phyloP scores from a whole-genome alignment of 768 basidiomycete genomes.

The Boletus pseudopeckii region DNA sequence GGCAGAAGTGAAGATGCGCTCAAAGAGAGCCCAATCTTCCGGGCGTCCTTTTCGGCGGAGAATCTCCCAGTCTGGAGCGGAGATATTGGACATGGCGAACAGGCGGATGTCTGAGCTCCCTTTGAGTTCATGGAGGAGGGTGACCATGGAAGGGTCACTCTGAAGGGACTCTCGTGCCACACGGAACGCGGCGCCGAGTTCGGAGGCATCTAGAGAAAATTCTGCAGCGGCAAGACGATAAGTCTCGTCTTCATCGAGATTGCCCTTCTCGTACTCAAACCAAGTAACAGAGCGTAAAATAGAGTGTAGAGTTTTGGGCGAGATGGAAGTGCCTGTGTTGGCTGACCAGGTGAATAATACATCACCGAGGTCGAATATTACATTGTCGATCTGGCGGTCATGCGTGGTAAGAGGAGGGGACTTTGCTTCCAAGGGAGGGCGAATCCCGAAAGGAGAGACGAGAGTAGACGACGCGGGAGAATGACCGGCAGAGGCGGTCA shows the following conservation, averaged over 20 bases:
- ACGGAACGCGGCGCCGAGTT: conserved; percentile 8
- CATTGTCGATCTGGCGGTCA: conserved; percentile 19
- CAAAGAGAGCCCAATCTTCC: conserved; percentile 21
- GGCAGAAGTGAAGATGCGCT: conserved; percentile 20
- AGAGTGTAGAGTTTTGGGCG: conserved; percentile 5
- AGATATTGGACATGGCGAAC: conserved; percentile 25
- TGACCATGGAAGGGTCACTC: conserved; percentile 11
- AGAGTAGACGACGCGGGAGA: neutral
- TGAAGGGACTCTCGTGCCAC: conserved; percentile 8
- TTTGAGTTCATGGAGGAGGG: conserved; percentile 16
- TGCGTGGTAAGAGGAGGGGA: neutral
- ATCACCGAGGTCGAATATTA: conserved; percentile 23
- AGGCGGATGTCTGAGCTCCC: conserved; percentile 1
- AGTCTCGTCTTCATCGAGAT: conserved; percentile 7
- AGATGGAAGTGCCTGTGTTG: conserved; percentile 11
- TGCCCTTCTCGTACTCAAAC: conserved; percentile 25
- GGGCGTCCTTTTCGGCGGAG: conserved; percentile 11
- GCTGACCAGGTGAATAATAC: conserved; percentile 24
- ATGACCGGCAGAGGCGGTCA: neutral
- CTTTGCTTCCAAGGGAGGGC: conserved; percentile 3
- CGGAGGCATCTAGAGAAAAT: conserved; percentile 15
- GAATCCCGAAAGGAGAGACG: neutral
- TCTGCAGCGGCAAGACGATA: conserved; percentile 6
- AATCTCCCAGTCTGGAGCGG: conserved; percentile 19
- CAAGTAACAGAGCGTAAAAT: conserved; percentile 17